phyloP scores from a whole-genome alignment of 2,329 filamentous ascomycete genomes.

The Colletotrichum coccodes region DNA sequence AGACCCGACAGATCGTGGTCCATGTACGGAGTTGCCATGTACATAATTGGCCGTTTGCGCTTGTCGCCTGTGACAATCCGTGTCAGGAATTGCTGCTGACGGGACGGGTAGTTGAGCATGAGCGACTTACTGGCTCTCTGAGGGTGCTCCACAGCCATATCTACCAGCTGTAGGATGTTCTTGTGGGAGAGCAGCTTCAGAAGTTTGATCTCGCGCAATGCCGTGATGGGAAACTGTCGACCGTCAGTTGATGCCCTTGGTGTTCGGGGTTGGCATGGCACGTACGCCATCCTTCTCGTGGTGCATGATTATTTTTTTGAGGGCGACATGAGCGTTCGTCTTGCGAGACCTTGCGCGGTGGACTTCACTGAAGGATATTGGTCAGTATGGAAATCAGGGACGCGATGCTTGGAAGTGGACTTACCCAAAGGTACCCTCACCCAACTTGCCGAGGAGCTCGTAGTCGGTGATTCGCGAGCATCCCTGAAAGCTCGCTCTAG shows the following conservation, averaged over 20 bases:
- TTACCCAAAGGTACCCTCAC: conserved; percentile 94
- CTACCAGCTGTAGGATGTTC: conserved; percentile 87
- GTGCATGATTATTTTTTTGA: conserved; percentile 99
- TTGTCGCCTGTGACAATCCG: conserved; percentile 68
- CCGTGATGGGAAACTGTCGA: conserved; percentile 90
- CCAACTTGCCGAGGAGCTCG: conserved; percentile 83
- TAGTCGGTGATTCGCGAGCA: conserved; percentile 88
- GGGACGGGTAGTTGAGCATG: conserved; percentile 3
- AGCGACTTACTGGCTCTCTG: conserved; percentile 65
- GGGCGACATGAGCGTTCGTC: conserved; percentile 79
- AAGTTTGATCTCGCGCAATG: conserved; percentile 96
- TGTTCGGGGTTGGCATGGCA: conserved; percentile 28
- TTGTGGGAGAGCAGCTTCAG: conserved; percentile 93
- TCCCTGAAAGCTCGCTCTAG: conserved; percentile 75
- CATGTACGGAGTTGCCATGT: conserved; percentile 99
- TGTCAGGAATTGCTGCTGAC: conserved; percentile 36
- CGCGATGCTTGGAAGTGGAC: conserved; percentile 39
- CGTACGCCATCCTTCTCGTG: conserved; percentile 95
- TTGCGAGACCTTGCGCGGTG: conserved; percentile 86
- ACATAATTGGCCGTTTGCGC: conserved; percentile 86
- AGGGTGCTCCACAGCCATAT: conserved; percentile 92
- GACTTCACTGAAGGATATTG: conserved; percentile 72
- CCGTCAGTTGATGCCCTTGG: conserved; percentile 18
- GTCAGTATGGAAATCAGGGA: conserved; percentile 1
- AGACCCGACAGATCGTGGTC: conserved; percentile 98